Conservation (phyloP, 164 flowering plant species). For the Piper betle region DNA sequence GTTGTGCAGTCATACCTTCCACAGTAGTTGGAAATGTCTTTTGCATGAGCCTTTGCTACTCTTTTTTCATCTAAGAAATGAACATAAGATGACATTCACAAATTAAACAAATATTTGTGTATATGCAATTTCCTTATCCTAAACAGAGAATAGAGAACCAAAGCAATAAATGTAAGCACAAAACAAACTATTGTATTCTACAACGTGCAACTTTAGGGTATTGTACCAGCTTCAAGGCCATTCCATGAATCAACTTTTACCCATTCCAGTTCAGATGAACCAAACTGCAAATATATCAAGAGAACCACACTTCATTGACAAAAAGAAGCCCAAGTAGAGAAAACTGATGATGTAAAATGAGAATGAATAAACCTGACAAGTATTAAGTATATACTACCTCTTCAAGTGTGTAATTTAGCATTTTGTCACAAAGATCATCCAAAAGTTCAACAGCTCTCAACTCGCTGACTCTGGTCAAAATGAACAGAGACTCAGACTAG, state of each 20-base stretch:
- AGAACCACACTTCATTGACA: neutral
- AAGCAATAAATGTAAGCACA: no score
- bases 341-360: constrained; percentile 1
- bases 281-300: constrained; percentile 35
- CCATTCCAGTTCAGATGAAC: constrained; percentile 42
- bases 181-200: no score
- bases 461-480: constrained; percentile 63
- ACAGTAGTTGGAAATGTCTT: constrained; percentile 76
- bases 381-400: constrained; percentile 30
- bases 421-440: constrained; percentile 92
- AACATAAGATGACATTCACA: neutral
- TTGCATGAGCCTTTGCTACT: constrained; percentile 80
- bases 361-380: neutral
- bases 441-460: constrained; percentile 83
- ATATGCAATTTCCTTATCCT: no score
- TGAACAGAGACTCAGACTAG: neutral
- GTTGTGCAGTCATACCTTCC: constrained; percentile 47
- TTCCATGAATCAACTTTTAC: constrained; percentile 69
- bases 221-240: constrained; percentile 39
- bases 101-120: no score
- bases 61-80: constrained; percentile 55
- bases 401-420: constrained; percentile 87
- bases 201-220: neutral
- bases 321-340: neutral
- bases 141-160: no score